Conservation (phyloP, 495 filamentous ascomycete genomes). For the Lepidopterella palustris region DNA sequence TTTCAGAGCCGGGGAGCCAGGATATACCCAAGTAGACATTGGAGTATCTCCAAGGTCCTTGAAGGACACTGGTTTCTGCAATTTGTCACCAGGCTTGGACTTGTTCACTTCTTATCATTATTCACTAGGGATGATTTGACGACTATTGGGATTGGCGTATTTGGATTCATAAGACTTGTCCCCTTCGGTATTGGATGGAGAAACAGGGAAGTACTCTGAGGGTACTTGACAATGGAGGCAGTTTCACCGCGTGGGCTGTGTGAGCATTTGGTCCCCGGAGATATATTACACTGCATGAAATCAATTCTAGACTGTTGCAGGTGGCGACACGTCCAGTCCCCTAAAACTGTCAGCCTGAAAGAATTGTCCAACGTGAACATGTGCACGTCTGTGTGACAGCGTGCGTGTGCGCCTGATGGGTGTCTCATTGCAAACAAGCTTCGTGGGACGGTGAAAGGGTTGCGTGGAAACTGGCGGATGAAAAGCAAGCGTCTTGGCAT, state of each 20-base stretch:
- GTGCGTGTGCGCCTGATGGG: neutral
- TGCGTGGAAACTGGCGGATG: too few relatives aligned
- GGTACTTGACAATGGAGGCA: neutral
- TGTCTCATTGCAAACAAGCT: neutral
- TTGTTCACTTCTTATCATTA: neutral
- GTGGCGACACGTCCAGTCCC: neutral
- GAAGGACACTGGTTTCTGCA: neutral
- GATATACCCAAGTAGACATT: neutral
- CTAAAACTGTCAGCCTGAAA: neutral
- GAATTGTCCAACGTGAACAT: neutral
- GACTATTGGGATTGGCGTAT: neutral
- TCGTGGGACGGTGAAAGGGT: neutral
- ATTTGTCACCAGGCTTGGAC: neutral
- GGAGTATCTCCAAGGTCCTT: neutral
- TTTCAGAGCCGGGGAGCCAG: neutral
- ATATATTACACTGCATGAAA: neutral
- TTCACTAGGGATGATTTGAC: conserved; percentile 2
- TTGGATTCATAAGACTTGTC: neutral
- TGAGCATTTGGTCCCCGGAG: neutral
- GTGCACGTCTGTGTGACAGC: neutral
- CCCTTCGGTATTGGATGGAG: neutral
- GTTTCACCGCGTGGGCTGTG: neutral
- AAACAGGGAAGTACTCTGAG: neutral
- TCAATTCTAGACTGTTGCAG: neutral
- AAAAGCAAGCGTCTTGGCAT: too few relatives aligned